Evolutionary conservation across 495 filamentous ascomycete genomes (phyloP).

Genomic region (Aspergillus cristatus): DNA sequence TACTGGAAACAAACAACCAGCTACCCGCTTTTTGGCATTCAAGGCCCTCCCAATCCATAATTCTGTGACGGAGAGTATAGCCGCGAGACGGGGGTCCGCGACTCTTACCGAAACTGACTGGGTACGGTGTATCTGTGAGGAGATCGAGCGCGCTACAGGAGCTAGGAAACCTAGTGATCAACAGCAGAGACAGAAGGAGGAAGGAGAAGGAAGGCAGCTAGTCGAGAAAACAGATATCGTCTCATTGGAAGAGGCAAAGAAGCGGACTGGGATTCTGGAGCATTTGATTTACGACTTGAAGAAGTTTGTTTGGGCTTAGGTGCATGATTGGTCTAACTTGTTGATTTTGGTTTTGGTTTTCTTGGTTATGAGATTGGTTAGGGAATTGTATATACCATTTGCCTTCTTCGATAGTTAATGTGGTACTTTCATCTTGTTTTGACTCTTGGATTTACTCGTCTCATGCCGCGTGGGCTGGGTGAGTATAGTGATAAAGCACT

Average conservation of each 20-base stretch:
- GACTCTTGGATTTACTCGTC: too few species aligned
- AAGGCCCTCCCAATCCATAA: slow-evolving; percentile 34
- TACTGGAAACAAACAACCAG: slow-evolving; percentile 22
- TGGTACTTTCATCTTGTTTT: too few species aligned
- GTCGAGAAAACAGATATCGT: slow-evolving; percentile 73
- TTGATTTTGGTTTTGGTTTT: not conserved
- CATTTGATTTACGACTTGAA: slow-evolving; percentile 77
- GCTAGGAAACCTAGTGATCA: slow-evolving; percentile 18
- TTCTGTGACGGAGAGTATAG: slow-evolving; percentile 30
- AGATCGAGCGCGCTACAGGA: slow-evolving; percentile 40
- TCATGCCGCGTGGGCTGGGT: too few species aligned
- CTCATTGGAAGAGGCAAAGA: slow-evolving; percentile 71
- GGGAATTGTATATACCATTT: too few species aligned
- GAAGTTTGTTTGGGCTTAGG: slow-evolving; percentile 90
- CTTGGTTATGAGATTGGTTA: not conserved
- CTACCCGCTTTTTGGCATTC: slow-evolving; percentile 46
- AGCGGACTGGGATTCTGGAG: slow-evolving; percentile 78
- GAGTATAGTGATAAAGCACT: too few species aligned
- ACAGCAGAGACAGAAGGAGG: slow-evolving; percentile 5
- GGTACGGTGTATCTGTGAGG: slow-evolving; percentile 58
- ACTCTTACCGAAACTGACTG: slow-evolving; percentile 58
- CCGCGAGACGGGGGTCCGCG: slow-evolving; percentile 16
- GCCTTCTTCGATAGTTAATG: too few species aligned
- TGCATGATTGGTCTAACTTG: too few species aligned
- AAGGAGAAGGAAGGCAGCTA: slow-evolving; percentile 7